Evolutionary conservation across 2,329 filamentous ascomycete genomes (phyloP).

Genomic region (Neoscytalidium dimidiatum): DNA sequence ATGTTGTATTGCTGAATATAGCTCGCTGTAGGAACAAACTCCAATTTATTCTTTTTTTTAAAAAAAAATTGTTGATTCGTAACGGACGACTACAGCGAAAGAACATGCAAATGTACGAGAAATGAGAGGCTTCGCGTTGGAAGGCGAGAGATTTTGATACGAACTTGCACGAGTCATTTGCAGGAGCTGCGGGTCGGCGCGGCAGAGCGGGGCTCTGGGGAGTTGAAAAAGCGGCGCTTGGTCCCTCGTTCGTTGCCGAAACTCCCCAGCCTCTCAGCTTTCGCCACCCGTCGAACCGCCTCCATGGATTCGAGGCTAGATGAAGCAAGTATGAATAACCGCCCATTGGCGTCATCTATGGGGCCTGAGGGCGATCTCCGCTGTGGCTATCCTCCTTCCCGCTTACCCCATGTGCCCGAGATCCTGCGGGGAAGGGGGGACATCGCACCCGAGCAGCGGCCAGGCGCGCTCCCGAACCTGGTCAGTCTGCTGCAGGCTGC

Average conservation of each 20-base stretch:
- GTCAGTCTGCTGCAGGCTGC: not conserved
- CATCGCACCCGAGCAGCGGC: not conserved
- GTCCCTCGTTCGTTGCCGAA: not conserved
- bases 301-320: not conserved
- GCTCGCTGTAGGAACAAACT: too few species aligned
- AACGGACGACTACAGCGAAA: too few species aligned
- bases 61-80: too few species aligned
- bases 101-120: too few species aligned
- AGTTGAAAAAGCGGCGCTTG: not conserved
- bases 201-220: not conserved
- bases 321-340: not conserved
- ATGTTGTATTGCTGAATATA: too few species aligned
- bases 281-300: not conserved
- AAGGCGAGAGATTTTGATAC: not conserved
- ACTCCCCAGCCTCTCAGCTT: not conserved
- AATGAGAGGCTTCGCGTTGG: too few species aligned
- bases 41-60: too few species aligned
- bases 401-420: not conserved
- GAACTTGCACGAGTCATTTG: not conserved
- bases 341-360: not conserved
- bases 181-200: not conserved
- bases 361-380: not conserved
- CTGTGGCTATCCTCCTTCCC: not conserved
- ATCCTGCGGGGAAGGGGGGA: not conserved
- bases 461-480: not conserved